Evolutionary conservation across 2,329 filamentous ascomycete species (phyloP).

Genomic region (Apiospora arundinis): DNA sequence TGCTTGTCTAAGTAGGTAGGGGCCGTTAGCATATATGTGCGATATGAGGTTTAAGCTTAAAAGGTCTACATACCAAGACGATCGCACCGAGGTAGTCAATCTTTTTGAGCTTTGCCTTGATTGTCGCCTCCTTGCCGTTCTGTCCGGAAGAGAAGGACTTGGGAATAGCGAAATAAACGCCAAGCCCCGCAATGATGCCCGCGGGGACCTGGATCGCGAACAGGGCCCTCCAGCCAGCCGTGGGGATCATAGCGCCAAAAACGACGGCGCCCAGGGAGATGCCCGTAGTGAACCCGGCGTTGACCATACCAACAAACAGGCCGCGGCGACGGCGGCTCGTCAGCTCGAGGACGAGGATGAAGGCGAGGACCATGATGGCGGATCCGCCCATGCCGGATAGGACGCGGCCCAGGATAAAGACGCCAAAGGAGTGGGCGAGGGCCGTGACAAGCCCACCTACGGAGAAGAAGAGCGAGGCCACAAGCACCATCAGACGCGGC

Average conservation of each 20-base stretch:
- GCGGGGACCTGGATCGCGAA: conserved; percentile 77
- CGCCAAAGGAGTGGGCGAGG: conserved; percentile 60
- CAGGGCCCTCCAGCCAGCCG: conserved; percentile 78
- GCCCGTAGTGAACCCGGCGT: conserved; percentile 74
- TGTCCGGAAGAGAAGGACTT: conserved; percentile 38
- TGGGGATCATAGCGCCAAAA: conserved; percentile 68
- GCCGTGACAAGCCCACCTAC: conserved; percentile 71
- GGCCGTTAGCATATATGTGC: conserved; percentile 21
- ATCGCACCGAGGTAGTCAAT: conserved; percentile 79
- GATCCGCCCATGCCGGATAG: conserved; percentile 73
- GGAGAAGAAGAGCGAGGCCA: conserved; percentile 62
- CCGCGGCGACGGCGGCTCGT: conserved; percentile 71
- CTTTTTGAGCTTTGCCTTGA: conserved; percentile 60
- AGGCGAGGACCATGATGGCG: conserved; percentile 74
- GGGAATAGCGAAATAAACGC: conserved; percentile 72
- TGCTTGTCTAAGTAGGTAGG: conserved; percentile 59
- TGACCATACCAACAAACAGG: conserved; percentile 75
- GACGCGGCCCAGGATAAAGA: conserved; percentile 73
- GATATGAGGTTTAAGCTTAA: background rate
- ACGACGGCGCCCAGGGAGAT: conserved; percentile 75
- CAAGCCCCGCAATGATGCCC: conserved; percentile 64
- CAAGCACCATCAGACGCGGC: conserved; percentile 68
- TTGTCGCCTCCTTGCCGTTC: conserved; percentile 47
- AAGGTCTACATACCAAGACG: conserved; percentile 58
- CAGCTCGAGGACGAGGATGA: conserved; percentile 80